These are phyloP conservation scores for Populus hybrid DNA, from an alignment of 441 rosid genomes.

Conservation along the genomic window DNA sequence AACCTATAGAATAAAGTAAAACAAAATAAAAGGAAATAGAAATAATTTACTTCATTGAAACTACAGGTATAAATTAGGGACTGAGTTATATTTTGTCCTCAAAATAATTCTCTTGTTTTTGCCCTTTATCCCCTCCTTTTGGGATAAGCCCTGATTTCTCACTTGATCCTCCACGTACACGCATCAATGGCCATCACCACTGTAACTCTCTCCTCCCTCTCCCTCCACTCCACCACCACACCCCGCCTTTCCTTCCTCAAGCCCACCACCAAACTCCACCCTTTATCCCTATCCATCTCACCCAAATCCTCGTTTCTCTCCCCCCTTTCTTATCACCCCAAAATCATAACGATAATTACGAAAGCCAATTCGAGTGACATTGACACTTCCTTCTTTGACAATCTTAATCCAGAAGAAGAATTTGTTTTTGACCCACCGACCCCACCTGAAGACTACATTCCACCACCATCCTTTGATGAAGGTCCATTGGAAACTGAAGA, in stretches of 20 bases:
- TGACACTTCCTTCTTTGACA: conserved; percentile 57
- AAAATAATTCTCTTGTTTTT: background rate
- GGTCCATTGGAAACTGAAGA: conserved; percentile 62
- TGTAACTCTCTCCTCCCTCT: conserved; percentile 39
- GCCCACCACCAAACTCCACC: conserved; percentile 11
- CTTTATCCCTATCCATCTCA: conserved; percentile 14
- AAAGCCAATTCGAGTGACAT: conserved; percentile 36
- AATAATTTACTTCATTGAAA: background rate
- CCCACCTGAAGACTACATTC: conserved; percentile 54
- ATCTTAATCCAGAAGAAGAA: conserved; percentile 35
- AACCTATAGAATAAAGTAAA: no score
- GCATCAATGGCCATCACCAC: conserved; percentile 9
- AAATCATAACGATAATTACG: conserved; percentile 5
- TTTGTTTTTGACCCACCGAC: conserved; percentile 59
- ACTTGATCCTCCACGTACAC: background rate
- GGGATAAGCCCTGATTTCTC: conserved; percentile 22
- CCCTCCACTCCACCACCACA: conserved; percentile 23
- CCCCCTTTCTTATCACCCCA: conserved; percentile 21
- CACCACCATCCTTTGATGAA: conserved; percentile 72
- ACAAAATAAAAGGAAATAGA: no score
- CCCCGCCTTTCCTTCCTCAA: conserved; percentile 20
- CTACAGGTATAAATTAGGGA: background rate
- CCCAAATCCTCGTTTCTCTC: conserved; percentile 9
- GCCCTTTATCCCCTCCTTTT: background rate
- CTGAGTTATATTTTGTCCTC: background rate